Percentiles rank a stretch among this genome's conserved stretches.
Conservation (phyloP, 257 asterid genomes). For the Scutellaria minor region DNA sequence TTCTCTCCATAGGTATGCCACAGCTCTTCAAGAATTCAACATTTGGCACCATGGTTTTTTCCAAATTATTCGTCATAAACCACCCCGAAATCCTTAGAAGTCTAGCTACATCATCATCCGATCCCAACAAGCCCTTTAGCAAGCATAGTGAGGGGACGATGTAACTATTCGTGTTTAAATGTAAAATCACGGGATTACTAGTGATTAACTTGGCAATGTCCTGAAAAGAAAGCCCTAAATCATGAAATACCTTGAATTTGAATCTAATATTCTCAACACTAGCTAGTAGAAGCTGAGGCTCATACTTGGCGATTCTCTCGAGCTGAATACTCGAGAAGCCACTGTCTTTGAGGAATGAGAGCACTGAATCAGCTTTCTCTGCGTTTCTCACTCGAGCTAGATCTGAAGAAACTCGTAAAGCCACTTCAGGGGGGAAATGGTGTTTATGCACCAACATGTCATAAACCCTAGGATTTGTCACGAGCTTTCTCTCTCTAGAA, state of each 20-base stretch:
- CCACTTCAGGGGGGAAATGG: constrained; percentile 34
- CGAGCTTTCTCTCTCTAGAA: background rate
- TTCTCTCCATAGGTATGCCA: constrained; percentile 40
- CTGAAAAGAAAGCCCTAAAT: constrained; percentile 36
- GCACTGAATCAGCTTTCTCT: constrained; percentile 31
- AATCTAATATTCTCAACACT: constrained; percentile 39
- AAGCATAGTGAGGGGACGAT: constrained; percentile 35
- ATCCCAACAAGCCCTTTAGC: constrained; percentile 40
- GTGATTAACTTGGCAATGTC: constrained; percentile 40
- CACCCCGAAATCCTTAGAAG: constrained; percentile 26
- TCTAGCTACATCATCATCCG: constrained; percentile 36
- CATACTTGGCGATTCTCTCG: background rate
- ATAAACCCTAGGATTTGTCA: background rate
- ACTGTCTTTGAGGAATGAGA: constrained; percentile 38
- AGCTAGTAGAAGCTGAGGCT: constrained; percentile 25
- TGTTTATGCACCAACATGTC: constrained; percentile 32
- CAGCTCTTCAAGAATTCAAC: constrained; percentile 43
- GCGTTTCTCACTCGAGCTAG: constrained; percentile 9
- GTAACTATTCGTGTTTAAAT: constrained; percentile 15
- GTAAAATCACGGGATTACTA: constrained; percentile 33
- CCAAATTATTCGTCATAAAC: constrained; percentile 31
- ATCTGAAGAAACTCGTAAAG: constrained; percentile 24
- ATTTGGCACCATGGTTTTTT: constrained; percentile 44
- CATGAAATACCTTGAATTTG: constrained; percentile 45
- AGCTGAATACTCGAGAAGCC: constrained; percentile 52